phyloP scores from a whole-genome alignment of 2,329 filamentous ascomycete genomes.

The Teratosphaeria zuluensis region DNA sequence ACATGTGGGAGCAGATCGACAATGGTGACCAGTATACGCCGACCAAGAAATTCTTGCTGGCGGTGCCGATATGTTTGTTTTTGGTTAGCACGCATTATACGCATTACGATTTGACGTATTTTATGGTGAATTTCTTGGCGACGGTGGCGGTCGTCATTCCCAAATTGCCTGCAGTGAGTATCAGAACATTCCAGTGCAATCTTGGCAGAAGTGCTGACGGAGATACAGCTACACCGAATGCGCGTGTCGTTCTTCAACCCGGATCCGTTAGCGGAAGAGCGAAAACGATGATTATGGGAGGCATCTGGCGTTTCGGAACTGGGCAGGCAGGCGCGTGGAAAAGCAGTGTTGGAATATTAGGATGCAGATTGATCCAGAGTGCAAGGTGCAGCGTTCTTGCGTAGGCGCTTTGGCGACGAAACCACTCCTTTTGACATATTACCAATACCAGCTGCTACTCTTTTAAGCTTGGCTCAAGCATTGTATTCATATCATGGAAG shows the following conservation, averaged over 20 bases:
- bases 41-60: constrained; percentile 94
- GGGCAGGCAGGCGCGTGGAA: not conserved
- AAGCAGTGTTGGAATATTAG: not conserved
- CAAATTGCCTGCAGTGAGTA: constrained; percentile 84
- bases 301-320: not conserved
- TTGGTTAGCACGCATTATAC: constrained; percentile 97
- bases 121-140: constrained; percentile 92
- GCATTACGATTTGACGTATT: constrained; percentile 94
- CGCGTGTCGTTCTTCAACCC: constrained; percentile 27
- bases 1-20: constrained; percentile 99
- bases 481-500: not conserved
- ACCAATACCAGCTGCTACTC: not conserved
- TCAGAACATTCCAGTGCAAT: not conserved
- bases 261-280: constrained; percentile 9
- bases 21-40: constrained; percentile 98
- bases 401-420: not conserved
- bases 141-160: constrained; percentile 89
- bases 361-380: not conserved
- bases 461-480: not conserved
- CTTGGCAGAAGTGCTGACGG: constrained; percentile 6
- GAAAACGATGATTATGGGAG: not conserved
- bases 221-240: constrained; percentile 28
- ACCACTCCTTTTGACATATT: not conserved
- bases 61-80: constrained; percentile 88
- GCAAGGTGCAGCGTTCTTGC: not conserved